A percentile compares a stretch with the other conserved stretches of the same genome.
These are phyloP conservation scores for Allantophomopsis lycopodina DNA, from an alignment of 2,329 filamentous ascomycete genomes.

Conservation along the genomic window DNA sequence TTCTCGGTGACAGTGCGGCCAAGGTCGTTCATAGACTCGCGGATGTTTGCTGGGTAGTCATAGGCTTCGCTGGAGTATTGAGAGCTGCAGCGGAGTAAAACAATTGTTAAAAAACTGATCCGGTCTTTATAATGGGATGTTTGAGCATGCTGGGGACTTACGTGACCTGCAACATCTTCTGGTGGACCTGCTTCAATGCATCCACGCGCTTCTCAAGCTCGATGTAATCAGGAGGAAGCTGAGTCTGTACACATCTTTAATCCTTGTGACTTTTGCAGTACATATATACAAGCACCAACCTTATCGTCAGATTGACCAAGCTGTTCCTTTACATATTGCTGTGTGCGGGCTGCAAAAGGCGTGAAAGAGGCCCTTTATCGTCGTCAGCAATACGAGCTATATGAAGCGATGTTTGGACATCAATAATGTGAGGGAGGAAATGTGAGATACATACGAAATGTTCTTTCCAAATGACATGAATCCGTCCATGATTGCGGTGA, in stretches of 20 bases:
- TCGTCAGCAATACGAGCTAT: constrained; percentile 16
- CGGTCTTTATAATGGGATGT: neutral
- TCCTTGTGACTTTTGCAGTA: constrained; percentile 3
- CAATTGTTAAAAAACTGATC: neutral
- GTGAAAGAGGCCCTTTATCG: constrained; percentile 70
- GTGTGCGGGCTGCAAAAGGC: constrained; percentile 84
- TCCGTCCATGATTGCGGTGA: constrained; percentile 43
- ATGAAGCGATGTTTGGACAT: no score
- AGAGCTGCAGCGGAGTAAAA: constrained; percentile 31
- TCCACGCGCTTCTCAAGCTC: constrained; percentile 98
- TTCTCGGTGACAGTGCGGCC: constrained; percentile 94
- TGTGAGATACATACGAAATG: constrained; percentile 36
- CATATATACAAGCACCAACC: constrained; percentile 28
- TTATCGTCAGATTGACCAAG: constrained; percentile 91
- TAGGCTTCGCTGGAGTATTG: constrained; percentile 83
- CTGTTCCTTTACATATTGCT: constrained; percentile 97
- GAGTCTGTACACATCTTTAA: constrained; percentile 44
- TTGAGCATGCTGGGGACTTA: constrained; percentile 28
- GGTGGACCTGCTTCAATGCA: constrained; percentile 91
- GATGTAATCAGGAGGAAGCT: constrained; percentile 93
- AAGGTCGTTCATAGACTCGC: constrained; percentile 93
- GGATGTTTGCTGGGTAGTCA: constrained; percentile 96
- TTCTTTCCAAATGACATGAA: constrained; percentile 58
- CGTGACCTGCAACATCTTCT: constrained; percentile 95
- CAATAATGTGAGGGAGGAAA: no score